Percentiles rank a stretch among this genome's conserved stretches.
These are phyloP conservation scores for Fraxinus baroniana DNA, from an alignment of 305 asterid species.

Conservation along the genomic window DNA sequence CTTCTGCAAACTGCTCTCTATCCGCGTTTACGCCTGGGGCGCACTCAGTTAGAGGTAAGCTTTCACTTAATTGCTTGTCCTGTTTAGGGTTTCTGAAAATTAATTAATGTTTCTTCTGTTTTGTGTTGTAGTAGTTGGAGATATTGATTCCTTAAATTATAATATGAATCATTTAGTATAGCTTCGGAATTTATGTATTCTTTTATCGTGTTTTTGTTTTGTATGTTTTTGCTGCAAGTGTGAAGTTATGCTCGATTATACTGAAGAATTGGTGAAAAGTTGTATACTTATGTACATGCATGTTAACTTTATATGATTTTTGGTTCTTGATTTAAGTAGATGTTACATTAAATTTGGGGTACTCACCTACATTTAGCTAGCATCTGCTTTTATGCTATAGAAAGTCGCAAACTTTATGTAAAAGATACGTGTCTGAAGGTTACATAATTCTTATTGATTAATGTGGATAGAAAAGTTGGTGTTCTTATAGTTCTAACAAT, in stretches of 20 bases:
- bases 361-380: not conserved
- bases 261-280: not conserved
- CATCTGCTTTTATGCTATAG: not conserved
- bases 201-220: not conserved
- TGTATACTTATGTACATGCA: not conserved
- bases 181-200: not conserved
- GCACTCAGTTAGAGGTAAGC: not conserved
- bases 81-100: not conserved
- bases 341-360: not conserved
- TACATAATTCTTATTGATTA: not conserved
- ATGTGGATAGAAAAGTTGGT: not conserved
- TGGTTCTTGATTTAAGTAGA: not conserved
- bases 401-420: not conserved
- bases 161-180: not conserved
- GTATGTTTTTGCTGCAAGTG: not conserved
- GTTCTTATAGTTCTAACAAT: not conserved
- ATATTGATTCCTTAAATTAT: not conserved
- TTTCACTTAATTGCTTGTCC: not conserved
- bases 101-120: not conserved
- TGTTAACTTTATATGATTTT: not conserved
- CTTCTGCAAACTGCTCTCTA: not conserved
- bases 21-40: not conserved
- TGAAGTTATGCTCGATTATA: not conserved
- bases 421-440: not conserved
- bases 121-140: not conserved